A percentile compares a stretch with the other conserved stretches of the same genome.
Evolutionary conservation across 2,329 filamentous ascomycete species (phyloP).

Genomic region (Apiospora phragmitis): DNA sequence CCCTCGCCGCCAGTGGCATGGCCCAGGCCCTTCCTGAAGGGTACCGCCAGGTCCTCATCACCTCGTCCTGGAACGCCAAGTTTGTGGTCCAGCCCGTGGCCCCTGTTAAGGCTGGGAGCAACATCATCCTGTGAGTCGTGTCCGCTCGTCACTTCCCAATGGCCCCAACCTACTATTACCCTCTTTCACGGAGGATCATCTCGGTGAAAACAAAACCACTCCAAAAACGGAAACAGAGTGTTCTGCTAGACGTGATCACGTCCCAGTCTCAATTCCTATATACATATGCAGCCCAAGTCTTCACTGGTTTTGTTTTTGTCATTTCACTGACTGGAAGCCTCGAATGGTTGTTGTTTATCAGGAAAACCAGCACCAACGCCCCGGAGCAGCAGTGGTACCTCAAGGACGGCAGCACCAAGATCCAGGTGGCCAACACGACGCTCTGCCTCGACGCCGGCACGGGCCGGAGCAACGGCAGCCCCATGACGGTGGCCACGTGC

Average conservation of each 20-base stretch:
- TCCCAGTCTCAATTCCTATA: too few species aligned
- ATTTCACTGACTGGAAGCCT: too few species aligned
- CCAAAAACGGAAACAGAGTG: too few species aligned
- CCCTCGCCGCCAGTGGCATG: constrained; percentile 35
- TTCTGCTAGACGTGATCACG: too few species aligned
- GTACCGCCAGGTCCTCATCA: constrained; percentile 40
- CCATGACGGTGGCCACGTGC: constrained; percentile 38
- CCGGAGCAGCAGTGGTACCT: constrained; percentile 44
- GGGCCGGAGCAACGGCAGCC: constrained; percentile 21
- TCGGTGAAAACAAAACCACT: too few species aligned
- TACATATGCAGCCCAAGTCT: too few species aligned
- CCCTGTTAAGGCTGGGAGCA: constrained; percentile 29
- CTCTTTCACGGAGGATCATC: background rate
- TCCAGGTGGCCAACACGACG: constrained; percentile 38
- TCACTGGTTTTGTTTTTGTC: too few species aligned
- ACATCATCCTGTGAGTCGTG: constrained; percentile 36
- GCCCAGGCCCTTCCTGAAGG: constrained; percentile 36
- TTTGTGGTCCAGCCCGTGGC: constrained; percentile 41
- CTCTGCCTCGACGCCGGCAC: constrained; percentile 41
- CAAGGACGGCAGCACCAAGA: constrained; percentile 34
- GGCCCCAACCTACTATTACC: background rate
- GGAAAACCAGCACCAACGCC: constrained; percentile 33
- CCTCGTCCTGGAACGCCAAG: constrained; percentile 39
- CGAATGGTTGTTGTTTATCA: too few species aligned
- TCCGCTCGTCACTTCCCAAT: background rate